A percentile compares a stretch with the other conserved stretches of the same genome.
These are phyloP conservation scores for Sugiyamaella sp. DNA, from an alignment of 1,139 yeast species.

Conservation along the genomic window DNA sequence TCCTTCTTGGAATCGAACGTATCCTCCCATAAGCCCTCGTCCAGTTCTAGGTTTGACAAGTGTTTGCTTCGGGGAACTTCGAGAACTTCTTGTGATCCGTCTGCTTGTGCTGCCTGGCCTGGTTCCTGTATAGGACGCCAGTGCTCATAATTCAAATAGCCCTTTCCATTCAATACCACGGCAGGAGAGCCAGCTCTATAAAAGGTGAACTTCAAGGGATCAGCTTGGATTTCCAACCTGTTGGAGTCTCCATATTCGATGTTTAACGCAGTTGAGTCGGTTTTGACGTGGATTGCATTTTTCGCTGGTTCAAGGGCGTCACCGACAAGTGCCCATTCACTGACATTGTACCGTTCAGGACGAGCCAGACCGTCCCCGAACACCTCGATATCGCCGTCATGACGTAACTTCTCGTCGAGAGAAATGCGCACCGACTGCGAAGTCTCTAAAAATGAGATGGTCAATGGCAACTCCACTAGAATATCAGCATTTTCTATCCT, in stretches of 20 bases:
- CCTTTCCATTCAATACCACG: conserved; percentile 66
- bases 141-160: conserved; percentile 79
- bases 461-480: conserved; percentile 54
- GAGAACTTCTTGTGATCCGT: conserved; percentile 6
- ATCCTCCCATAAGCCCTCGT: conserved; percentile 44
- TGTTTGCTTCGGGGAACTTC: background rate
- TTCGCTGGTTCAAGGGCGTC: conserved; percentile 15
- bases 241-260: conserved; percentile 49
- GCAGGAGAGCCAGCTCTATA: conserved; percentile 50
- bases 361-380: conserved; percentile 33
- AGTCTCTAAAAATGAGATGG: conserved; percentile 57
- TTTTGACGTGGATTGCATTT: conserved; percentile 14
- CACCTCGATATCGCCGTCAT: conserved; percentile 42
- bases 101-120: background rate
- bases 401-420: conserved; percentile 61
- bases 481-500: conserved; percentile 17
- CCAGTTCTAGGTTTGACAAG: conserved; percentile 30
- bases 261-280: conserved; percentile 20
- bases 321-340: conserved; percentile 61
- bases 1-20: conserved; percentile 57
- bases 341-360: conserved; percentile 58
- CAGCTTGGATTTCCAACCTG: conserved; percentile 47
- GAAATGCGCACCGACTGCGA: conserved; percentile 57
- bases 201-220: conserved; percentile 59
- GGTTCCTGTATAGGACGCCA: conserved; percentile 49